Evolutionary conservation across 169 alveolate species (phyloP).

Genomic region (Eimeria falciformis): DNA sequence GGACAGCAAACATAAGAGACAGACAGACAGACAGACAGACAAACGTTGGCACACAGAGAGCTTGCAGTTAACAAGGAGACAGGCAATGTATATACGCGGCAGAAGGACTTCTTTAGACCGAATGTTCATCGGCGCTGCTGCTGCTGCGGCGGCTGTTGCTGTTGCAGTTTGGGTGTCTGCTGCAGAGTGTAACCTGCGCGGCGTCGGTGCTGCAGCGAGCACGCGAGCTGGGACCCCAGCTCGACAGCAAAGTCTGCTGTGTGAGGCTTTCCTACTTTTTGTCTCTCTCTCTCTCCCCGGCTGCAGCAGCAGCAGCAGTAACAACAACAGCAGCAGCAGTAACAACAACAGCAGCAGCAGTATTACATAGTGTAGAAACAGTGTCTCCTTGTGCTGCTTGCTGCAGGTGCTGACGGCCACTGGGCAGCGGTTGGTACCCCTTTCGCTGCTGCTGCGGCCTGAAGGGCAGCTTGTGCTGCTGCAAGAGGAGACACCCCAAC

Average conservation of each 20-base stretch:
- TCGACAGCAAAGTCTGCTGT: conserved; percentile 14
- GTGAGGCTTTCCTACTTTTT: neutral
- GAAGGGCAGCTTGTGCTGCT: conserved; percentile 49
- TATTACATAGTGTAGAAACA: neutral
- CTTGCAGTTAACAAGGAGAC: no score
- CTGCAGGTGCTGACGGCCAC: conserved; percentile 63
- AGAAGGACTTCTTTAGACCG: neutral
- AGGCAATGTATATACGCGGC: neutral
- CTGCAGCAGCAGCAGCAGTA: conserved; percentile 30
- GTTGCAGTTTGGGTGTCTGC: conserved; percentile 60
- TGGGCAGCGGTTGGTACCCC: conserved; percentile 70
- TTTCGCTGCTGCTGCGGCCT: conserved; percentile 56
- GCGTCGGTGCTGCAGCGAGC: conserved; percentile 70
- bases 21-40: neutral
- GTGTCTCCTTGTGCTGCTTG: neutral
- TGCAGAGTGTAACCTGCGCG: conserved; percentile 43
- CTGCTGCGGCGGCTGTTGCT: conserved; percentile 47
- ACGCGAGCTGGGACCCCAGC: neutral
- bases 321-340: neutral
- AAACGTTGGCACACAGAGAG: neutral
- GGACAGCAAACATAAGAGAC: neutral
- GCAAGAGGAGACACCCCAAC: conserved; percentile 56
- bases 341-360: conserved; percentile 1
- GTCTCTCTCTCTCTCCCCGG: neutral
- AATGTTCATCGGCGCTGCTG: neutral